phyloP scores from a whole-genome alignment of 768 basidiomycete species.

The Termitomyces sp. region DNA sequence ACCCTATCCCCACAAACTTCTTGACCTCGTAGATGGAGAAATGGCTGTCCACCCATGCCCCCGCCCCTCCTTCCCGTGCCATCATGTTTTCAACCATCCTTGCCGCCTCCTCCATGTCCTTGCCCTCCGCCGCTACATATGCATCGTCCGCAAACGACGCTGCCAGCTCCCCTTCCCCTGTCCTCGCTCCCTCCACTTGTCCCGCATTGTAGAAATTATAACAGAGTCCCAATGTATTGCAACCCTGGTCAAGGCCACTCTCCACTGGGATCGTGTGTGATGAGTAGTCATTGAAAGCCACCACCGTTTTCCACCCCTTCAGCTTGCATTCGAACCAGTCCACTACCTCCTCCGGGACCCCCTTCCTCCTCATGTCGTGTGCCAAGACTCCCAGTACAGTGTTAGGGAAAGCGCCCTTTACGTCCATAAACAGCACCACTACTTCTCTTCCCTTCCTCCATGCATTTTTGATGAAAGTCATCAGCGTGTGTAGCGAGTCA shows the following conservation, averaged over 20 bases:
- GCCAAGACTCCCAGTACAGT: slow-evolving; percentile 16
- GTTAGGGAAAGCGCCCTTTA: slow-evolving; percentile 31
- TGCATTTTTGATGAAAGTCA: slow-evolving; percentile 27
- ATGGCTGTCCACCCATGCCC: neutral
- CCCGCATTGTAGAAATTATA: slow-evolving; percentile 2
- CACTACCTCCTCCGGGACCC: slow-evolving; percentile 18
- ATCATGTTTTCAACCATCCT: neutral
- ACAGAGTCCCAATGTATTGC: neutral
- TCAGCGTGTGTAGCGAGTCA: slow-evolving; percentile 25
- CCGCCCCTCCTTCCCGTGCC: neutral
- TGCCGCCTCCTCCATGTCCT: neutral
- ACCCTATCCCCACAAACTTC: neutral
- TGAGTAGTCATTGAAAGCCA: neutral
- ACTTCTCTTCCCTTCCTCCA: slow-evolving; percentile 27
- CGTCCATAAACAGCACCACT: slow-evolving; percentile 13
- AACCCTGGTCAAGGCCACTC: neutral
- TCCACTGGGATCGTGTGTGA: neutral
- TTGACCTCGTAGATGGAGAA: neutral
- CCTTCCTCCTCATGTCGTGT: slow-evolving; percentile 20
- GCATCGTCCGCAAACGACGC: neutral
- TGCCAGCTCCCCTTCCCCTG: slow-evolving; percentile 1
- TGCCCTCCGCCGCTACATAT: neutral
- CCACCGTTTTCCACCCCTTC: neutral
- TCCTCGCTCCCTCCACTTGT: neutral
- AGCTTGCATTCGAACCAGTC: slow-evolving; percentile 12